phyloP scores from a whole-genome alignment of 345 rosid genomes.

The Durio zibethinus region DNA sequence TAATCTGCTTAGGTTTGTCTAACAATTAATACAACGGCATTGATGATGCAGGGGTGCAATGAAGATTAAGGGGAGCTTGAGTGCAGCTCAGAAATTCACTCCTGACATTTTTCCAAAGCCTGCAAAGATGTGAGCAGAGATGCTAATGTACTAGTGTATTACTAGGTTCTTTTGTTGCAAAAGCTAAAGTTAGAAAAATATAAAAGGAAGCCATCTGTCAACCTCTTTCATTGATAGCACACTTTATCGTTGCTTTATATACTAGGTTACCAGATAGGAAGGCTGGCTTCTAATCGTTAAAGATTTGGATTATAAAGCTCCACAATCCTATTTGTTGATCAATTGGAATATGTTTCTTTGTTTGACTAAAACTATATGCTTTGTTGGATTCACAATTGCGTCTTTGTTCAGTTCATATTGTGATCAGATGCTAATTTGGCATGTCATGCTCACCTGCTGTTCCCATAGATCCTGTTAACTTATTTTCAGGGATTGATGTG shows the following conservation, averaged over 20 bases:
- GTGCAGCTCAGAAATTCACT: conserved; percentile 92
- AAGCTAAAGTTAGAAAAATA: background rate
- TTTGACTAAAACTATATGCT: background rate
- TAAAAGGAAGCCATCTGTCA: conserved; percentile 2
- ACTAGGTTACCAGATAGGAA: background rate
- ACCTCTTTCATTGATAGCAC: background rate
- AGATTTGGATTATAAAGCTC: background rate
- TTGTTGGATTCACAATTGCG: background rate
- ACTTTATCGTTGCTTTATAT: background rate
- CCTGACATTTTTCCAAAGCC: conserved; percentile 98
- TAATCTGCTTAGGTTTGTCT: background rate
- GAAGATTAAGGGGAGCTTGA: conserved; percentile 95
- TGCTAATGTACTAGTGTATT: background rate
- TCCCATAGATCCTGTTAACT: background rate
- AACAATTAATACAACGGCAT: background rate
- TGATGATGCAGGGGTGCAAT: conserved; percentile 68
- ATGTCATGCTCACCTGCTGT: background rate
- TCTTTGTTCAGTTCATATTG: background rate
- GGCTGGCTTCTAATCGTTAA: background rate
- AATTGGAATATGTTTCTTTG: background rate
- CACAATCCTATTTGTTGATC: background rate
- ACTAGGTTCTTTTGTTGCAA: background rate
- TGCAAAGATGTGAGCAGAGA: conserved; percentile 65
- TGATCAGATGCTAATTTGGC: background rate
- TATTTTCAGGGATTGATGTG: too few relatives aligned